These are phyloP conservation scores for Micractinium sp. DNA, from an alignment of 139 green algal genomes.

Conservation along the genomic window DNA sequence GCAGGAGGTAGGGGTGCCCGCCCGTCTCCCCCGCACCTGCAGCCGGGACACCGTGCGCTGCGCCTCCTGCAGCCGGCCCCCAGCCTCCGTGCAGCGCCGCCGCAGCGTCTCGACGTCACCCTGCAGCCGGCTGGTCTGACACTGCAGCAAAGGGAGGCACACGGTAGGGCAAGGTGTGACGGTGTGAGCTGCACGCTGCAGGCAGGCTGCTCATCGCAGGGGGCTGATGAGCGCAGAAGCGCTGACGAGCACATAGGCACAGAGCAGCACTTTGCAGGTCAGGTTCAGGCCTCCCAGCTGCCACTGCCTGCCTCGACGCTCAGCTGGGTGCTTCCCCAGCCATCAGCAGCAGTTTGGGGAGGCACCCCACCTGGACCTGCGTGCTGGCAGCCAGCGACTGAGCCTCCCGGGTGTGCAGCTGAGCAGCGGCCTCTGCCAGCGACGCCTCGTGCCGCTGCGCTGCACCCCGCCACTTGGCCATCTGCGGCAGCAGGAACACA, in stretches of 20 bases:
- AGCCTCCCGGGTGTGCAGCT: conserved; percentile 31
- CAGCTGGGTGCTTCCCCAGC: no score
- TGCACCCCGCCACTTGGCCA: conserved; percentile 14
- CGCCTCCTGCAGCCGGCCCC: not conserved
- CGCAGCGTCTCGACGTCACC: not conserved
- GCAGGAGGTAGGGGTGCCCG: not conserved
- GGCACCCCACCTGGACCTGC: not conserved
- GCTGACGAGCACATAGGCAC: not conserved
- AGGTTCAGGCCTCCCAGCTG: no score
- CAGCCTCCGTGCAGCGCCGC: conserved; percentile 17
- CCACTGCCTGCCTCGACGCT: no score
- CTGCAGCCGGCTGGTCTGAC: not conserved
- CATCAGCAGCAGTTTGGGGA: not conserved
- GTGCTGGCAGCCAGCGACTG: conserved; percentile 7
- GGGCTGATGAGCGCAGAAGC: not conserved
- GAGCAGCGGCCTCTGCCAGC: conserved; percentile 17
- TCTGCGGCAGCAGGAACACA: not conserved
- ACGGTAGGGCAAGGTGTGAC: not conserved
- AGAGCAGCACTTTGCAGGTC: not conserved
- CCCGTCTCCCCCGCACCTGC: not conserved
- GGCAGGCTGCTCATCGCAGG: not conserved
- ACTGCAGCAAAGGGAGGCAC: not conserved
- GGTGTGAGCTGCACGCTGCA: not conserved
- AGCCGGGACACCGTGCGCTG: conserved; percentile 15
- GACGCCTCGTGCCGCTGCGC: conserved; percentile 28